A percentile compares a stretch with the other conserved stretches of the same genome.
These are phyloP conservation scores for Wickerhamiella galacta DNA, from an alignment of 805 yeast species.

Conservation along the genomic window DNA sequence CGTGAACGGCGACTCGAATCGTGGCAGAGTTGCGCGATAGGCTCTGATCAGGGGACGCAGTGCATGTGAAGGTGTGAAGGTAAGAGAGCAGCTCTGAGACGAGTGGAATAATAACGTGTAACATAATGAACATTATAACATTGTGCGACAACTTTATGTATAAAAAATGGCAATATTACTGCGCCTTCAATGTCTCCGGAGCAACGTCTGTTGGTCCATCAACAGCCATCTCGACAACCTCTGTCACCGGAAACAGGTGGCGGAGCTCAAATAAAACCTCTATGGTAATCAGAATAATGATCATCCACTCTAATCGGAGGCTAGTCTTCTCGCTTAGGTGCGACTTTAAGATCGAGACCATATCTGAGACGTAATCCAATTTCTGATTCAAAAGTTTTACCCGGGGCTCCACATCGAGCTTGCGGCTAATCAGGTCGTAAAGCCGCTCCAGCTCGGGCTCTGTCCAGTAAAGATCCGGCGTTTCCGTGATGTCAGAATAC, in stretches of 20 bases:
- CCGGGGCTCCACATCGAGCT: slow-evolving; percentile 61
- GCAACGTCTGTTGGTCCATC: too few relatives aligned
- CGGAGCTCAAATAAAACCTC: slow-evolving; percentile 71
- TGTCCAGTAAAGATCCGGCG: slow-evolving; percentile 88
- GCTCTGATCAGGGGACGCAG: too few relatives aligned
- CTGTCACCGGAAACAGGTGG: slow-evolving; percentile 35
- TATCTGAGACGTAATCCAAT: slow-evolving; percentile 81
- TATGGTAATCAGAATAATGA: slow-evolving; percentile 62
- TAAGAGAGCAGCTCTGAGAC: too few relatives aligned
- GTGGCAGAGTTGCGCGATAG: too few relatives aligned
- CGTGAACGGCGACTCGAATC: too few relatives aligned
- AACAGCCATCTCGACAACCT: background rate
- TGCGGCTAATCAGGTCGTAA: slow-evolving; percentile 52
- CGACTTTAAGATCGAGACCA: slow-evolving; percentile 58
- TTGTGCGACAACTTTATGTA: too few relatives aligned
- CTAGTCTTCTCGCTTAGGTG: slow-evolving; percentile 64
- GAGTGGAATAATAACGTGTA: too few relatives aligned
- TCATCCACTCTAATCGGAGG: slow-evolving; percentile 72
- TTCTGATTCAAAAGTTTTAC: slow-evolving; percentile 68
- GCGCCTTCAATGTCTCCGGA: too few relatives aligned
- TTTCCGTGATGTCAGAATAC: slow-evolving; percentile 76
- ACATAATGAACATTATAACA: too few relatives aligned
- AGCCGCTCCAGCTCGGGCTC: slow-evolving; percentile 72
- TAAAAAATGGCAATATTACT: too few relatives aligned
- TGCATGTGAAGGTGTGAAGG: too few relatives aligned